phyloP scores from a whole-genome alignment of 176 grass and related monocot genomes.

The Coix lacrymajobi region DNA sequence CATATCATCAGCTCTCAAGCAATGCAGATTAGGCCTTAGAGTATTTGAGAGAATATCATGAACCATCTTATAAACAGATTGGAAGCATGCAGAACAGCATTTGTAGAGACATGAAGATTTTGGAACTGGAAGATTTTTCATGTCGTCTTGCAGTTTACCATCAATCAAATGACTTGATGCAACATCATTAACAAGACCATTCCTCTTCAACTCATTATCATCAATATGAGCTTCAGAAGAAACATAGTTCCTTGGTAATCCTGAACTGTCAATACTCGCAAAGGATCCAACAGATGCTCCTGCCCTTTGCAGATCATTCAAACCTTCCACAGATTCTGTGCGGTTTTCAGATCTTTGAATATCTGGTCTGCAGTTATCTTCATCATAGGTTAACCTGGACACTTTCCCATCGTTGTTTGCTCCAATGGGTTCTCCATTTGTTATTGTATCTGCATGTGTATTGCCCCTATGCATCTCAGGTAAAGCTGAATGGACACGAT shows the following conservation, averaged over 20 bases:
- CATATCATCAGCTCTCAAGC: slow-evolving; percentile 68
- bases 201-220: slow-evolving; percentile 17
- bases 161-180: slow-evolving; percentile 20
- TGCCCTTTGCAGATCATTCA: slow-evolving; percentile 23
- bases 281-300: slow-evolving; percentile 14
- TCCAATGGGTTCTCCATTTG: slow-evolving; percentile 19
- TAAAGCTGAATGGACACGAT: slow-evolving; percentile 28
- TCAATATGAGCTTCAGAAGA: slow-evolving; percentile 22
- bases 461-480: slow-evolving; percentile 7
- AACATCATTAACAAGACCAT: slow-evolving; percentile 24
- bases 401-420: slow-evolving; percentile 9
- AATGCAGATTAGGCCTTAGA: slow-evolving; percentile 33
- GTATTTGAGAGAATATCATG: slow-evolving; percentile 54
- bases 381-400: background rate
- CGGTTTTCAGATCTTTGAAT: slow-evolving; percentile 31
- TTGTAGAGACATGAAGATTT: slow-evolving; percentile 62
- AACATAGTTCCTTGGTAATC: slow-evolving; percentile 16
- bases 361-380: slow-evolving; percentile 21
- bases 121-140: slow-evolving; percentile 18
- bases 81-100: slow-evolving; percentile 62
- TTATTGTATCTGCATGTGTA: background rate
- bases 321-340: slow-evolving; percentile 11
- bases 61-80: slow-evolving; percentile 54
- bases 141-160: slow-evolving; percentile 12
- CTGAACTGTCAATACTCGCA: slow-evolving; percentile 14